Evolutionary conservation across 2,329 filamentous ascomycete species (phyloP), one percentile per base, ranked within the genome.

Genomic region (Aspergillus unguis): DNA sequence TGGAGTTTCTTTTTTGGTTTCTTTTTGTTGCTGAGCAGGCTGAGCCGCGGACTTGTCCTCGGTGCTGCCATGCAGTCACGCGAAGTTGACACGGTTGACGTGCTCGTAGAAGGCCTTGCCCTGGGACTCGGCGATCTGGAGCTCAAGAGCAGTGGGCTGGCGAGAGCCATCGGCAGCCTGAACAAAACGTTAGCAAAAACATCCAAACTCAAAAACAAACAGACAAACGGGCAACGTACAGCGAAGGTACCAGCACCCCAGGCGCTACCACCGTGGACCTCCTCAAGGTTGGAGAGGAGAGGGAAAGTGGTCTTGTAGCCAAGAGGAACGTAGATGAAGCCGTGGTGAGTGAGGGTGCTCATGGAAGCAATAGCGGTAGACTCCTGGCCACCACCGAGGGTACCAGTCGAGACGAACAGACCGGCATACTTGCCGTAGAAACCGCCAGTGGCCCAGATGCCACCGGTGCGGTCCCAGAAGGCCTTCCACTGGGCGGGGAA

Each of bases 211-310:
- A 37, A 35, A 9, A 3, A 9, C 25, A 36, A 10, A 38, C 17
- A 17, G 9, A 31, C 33, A 36, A 10, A 38, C 17, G 17, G 9
- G 29, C 33, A 53, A 68, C 78, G 70, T 76, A 80, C 84, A 58
- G 92, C 80, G 65, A 96, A 95, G 60, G 92, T 96, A 69, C 94
- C 94, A 32, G 92, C 92, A 65, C 92, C 94, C 94, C 94, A 99
- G 36, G 94, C 81, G 56, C 82, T 85, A 57, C 94, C 94, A 67
- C 94, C 94, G 71, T 88, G 89, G 58, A 94, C 80, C 79, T 96
- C 91, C 29, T 69, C 69, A 33, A 96, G 72, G 75, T 92, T 86
- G 60, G 85, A 70, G 60, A 96, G 75, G 58, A 84, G 75, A 55
- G 69, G 70, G 69, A 96, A 96, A 45, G 84, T 77, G 65, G 86